A percentile compares a stretch with the other conserved stretches of the same genome.
Evolutionary conservation across 1,139 yeast species (phyloP).

Genomic region (Arxiozyma slooffiae): DNA sequence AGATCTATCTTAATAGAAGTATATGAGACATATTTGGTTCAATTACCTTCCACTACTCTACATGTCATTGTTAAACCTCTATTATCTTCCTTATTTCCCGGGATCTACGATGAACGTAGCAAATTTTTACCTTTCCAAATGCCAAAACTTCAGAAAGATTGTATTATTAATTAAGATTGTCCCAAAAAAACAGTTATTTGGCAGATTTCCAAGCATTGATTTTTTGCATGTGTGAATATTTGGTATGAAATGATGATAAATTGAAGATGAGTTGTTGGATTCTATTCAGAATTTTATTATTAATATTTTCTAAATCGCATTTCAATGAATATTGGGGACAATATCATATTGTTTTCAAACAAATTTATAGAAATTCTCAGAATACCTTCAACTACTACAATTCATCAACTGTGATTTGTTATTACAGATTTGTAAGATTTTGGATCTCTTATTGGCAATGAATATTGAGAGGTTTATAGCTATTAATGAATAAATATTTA

Average conservation of each 20-base stretch:
- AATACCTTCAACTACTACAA: constrained; percentile 31
- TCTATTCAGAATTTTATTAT: constrained; percentile 51
- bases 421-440: constrained; percentile 59
- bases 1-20: constrained; percentile 64
- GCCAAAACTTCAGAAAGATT: constrained; percentile 31
- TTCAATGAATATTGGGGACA: constrained; percentile 64
- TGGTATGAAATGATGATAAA: constrained; percentile 19
- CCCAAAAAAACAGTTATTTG: constrained; percentile 49
- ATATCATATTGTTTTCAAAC: constrained; percentile 52
- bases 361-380: constrained; percentile 39
- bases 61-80: constrained; percentile 56
- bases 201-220: constrained; percentile 25
- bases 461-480: constrained; percentile 72
- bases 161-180: constrained; percentile 54
- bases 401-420: constrained; percentile 38
- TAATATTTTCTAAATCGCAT: constrained; percentile 56
- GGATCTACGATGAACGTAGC: constrained; percentile 84
- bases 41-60: constrained; percentile 41
- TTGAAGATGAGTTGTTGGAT: constrained; percentile 31
- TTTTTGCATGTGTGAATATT: constrained; percentile 20
- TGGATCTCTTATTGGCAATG: constrained; percentile 62
- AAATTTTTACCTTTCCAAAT: constrained; percentile 55
- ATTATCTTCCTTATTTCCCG: constrained; percentile 67
- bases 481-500: constrained; percentile 72
- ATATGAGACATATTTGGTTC: constrained; percentile 46